Conservation (phyloP, 2,329 filamentous ascomycete genomes). For the Alternaria sp. region DNA sequence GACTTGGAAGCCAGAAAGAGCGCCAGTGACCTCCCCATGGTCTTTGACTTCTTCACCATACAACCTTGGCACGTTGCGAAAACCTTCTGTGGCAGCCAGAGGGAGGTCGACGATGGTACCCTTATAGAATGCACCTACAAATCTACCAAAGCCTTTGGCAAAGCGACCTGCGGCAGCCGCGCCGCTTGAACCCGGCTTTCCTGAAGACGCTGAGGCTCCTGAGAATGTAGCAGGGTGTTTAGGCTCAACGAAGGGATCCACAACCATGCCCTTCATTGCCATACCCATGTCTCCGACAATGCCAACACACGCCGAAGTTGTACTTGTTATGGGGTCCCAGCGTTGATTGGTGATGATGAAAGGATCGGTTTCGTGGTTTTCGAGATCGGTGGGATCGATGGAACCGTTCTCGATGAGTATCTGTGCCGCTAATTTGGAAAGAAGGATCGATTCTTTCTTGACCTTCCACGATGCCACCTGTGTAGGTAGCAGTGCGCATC, state of each 20-base stretch:
- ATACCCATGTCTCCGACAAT: conserved; percentile 62
- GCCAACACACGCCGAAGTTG: conserved; percentile 62
- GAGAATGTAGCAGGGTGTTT: conserved; percentile 5
- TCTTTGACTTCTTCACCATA: conserved; percentile 47
- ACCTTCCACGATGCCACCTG: conserved; percentile 32
- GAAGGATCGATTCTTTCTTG: conserved; percentile 19
- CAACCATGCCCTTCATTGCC: conserved; percentile 64
- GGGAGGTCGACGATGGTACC: conserved; percentile 48
- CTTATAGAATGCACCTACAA: conserved; percentile 31
- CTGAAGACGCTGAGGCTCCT: not conserved
- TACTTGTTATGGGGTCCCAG: conserved; percentile 71
- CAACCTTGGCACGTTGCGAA: conserved; percentile 43
- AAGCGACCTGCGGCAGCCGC: conserved; percentile 10
- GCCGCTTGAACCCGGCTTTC: not conserved
- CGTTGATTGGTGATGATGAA: conserved; percentile 43
- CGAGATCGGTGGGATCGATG: conserved; percentile 25
- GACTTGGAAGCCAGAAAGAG: conserved; percentile 40
- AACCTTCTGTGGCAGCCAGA: conserved; percentile 45
- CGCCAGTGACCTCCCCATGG: conserved; percentile 42
- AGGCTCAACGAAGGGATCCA: conserved; percentile 18
- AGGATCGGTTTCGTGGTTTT: conserved; percentile 26
- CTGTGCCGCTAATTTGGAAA: conserved; percentile 33
- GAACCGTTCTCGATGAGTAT: conserved; percentile 26
- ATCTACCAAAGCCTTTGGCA: conserved; percentile 28
- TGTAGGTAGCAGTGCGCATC: conserved; percentile 28